These are phyloP conservation scores for Penicillium sp. DNA, from an alignment of 2,329 filamentous ascomycete genomes.

Conservation along the genomic window DNA sequence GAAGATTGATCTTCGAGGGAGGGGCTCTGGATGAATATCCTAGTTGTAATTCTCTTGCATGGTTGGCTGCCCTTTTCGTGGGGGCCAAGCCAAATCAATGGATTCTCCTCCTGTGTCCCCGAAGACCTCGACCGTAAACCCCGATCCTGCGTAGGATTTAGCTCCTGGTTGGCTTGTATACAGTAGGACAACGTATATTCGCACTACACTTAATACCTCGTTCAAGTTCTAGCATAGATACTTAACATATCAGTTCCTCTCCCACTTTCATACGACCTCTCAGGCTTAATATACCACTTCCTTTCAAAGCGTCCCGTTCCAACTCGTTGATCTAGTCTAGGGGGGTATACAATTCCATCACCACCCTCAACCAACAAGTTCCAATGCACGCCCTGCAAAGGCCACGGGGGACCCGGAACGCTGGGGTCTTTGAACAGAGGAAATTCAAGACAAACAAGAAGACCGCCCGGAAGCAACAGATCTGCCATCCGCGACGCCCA, in stretches of 20 bases:
- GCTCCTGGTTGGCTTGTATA: background rate
- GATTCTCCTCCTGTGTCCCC: no score
- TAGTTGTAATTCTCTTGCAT: no score
- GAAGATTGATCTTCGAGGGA: no score
- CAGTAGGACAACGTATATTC: no score
- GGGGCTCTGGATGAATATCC: no score
- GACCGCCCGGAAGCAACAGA: conserved; percentile 56
- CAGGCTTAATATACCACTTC: conserved; percentile 36
- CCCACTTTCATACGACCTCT: conserved; percentile 37
- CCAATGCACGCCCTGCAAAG: conserved; percentile 42
- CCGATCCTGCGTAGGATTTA: no score
- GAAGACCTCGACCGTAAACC: no score
- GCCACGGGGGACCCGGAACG: conserved; percentile 46
- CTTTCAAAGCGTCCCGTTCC: conserved; percentile 30
- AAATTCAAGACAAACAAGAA: conserved; percentile 59
- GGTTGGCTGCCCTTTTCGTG: no score
- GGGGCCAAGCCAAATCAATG: no score
- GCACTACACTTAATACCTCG: no score
- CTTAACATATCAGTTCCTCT: conserved; percentile 42
- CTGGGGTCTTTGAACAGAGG: conserved; percentile 44
- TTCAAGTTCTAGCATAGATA: conserved; percentile 28
- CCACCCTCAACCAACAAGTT: conserved; percentile 35
- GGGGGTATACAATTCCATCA: conserved; percentile 21
- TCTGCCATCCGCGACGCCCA: conserved; percentile 60
- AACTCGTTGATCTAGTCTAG: background rate